phyloP scores from a whole-genome alignment of 768 basidiomycete species.

The Mrakia gelida region DNA sequence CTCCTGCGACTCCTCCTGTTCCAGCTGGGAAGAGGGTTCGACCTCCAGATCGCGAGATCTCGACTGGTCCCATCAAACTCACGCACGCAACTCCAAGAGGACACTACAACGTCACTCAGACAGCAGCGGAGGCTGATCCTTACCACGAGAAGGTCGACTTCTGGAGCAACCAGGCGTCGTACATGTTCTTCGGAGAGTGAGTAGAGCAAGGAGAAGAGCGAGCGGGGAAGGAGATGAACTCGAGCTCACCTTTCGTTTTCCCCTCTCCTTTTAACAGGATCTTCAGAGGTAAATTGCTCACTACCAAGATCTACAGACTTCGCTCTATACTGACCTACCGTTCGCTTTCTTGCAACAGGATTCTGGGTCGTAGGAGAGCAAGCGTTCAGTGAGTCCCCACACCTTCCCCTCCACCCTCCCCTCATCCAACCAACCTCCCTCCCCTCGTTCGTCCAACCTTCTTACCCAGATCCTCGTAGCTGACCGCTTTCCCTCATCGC shows the following conservation, averaged over 20 bases:
- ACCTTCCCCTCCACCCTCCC: not conserved
- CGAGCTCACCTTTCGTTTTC: not conserved
- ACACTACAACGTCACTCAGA: not conserved
- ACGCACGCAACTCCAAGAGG: not conserved
- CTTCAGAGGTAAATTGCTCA: not conserved
- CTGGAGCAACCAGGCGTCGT: constrained; percentile 80
- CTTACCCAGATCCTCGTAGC: not conserved
- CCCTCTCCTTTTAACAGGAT: not conserved
- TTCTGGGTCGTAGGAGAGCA: constrained; percentile 76
- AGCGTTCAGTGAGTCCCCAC: constrained; percentile 40
- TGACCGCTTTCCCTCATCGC: not conserved
- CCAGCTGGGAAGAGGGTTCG: not conserved
- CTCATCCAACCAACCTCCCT: not conserved
- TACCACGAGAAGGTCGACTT: constrained; percentile 1
- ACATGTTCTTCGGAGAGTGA: constrained; percentile 95
- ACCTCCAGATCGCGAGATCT: not conserved
- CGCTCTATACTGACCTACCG: no score
- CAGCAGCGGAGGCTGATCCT: not conserved
- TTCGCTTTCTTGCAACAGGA: no score
- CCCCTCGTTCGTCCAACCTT: not conserved
- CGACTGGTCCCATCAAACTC: constrained; percentile 2
- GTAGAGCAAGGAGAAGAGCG: constrained; percentile 1
- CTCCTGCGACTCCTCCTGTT: not conserved
- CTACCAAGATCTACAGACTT: no score
- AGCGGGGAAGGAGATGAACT: not conserved